A percentile compares a stretch with the other conserved stretches of the same genome.
phyloP scores from a whole-genome alignment of 176 grass and related monocot genomes.

The Rhipidocladum racemiflorum region DNA sequence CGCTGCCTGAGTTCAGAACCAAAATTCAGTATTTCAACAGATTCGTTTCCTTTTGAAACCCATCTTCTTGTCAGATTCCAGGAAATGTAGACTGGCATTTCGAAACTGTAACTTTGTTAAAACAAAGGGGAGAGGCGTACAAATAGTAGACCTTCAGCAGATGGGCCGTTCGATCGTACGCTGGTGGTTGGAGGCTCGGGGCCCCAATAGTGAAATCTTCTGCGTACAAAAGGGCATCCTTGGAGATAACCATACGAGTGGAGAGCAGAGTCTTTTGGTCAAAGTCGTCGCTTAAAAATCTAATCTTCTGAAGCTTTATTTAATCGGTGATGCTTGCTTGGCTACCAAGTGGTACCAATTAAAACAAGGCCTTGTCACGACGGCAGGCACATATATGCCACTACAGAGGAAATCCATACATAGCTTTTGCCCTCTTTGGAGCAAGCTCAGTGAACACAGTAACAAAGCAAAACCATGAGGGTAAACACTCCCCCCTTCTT shows the following conservation, averaged over 20 bases:
- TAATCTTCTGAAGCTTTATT: neutral
- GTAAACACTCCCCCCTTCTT: neutral
- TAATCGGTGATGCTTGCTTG: conserved; percentile 1
- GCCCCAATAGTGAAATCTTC: neutral
- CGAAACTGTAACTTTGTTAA: too few species aligned
- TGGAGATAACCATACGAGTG: neutral
- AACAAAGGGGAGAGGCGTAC: too few species aligned
- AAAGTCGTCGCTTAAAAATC: conserved; percentile 22
- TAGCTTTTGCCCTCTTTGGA: neutral
- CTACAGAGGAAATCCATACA: neutral
- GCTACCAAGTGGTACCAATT: neutral
- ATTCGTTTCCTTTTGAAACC: too few species aligned
- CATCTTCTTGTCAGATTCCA: too few species aligned
- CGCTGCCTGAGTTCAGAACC: too few species aligned
- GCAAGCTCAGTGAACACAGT: neutral
- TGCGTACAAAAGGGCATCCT: neutral
- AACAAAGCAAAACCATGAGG: conserved; percentile 31
- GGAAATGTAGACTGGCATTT: too few species aligned
- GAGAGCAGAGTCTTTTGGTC: neutral
- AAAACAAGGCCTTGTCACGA: neutral
- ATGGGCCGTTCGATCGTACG: neutral
- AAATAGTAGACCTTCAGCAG: neutral
- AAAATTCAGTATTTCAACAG: too few species aligned
- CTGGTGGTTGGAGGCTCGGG: neutral
- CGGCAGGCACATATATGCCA: neutral